phyloP scores from a whole-genome alignment of 2,329 filamentous ascomycete genomes.

The Cercospora zeina region DNA sequence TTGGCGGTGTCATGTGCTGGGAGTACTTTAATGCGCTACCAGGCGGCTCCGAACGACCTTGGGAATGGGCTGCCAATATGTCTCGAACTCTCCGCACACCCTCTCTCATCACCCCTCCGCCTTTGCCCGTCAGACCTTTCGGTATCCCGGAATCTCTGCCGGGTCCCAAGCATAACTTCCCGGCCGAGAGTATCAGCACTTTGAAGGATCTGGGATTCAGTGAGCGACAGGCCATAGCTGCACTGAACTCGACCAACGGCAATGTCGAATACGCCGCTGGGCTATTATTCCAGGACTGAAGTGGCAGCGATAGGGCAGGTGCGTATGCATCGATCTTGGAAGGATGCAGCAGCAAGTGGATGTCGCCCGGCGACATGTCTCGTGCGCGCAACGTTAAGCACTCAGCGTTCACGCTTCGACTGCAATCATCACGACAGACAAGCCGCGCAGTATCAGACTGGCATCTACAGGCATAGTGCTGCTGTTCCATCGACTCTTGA shows the following conservation, averaged over 20 bases:
- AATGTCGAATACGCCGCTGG: slow-evolving; percentile 53
- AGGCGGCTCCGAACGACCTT: slow-evolving; percentile 62
- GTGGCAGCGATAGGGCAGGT: not conserved
- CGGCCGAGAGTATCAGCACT: slow-evolving; percentile 46
- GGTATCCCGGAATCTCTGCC: slow-evolving; percentile 36
- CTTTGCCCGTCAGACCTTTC: slow-evolving; percentile 39
- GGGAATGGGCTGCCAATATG: slow-evolving; percentile 76
- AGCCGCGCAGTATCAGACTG: not conserved
- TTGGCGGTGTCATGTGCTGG: slow-evolving; percentile 93
- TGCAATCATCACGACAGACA: not conserved
- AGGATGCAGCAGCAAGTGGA: not conserved
- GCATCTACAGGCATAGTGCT: not conserved
- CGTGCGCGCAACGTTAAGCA: not conserved
- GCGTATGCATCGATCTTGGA: not conserved
- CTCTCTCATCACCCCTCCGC: slow-evolving; percentile 30
- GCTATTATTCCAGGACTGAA: slow-evolving; percentile 48
- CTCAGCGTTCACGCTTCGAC: not conserved
- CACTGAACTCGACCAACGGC: slow-evolving; percentile 51
- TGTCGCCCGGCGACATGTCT: not conserved
- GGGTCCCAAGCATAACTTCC: slow-evolving; percentile 43
- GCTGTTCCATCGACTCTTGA: not conserved
- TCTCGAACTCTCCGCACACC: slow-evolving; percentile 47
- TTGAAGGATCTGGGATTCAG: slow-evolving; percentile 51
- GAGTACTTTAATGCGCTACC: slow-evolving; percentile 86
- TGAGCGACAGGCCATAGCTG: slow-evolving; percentile 49